These are phyloP conservation scores for Thecaphora thlaspeos DNA, from an alignment of 1,284 basidiomycete genomes.

Conservation along the genomic window DNA sequence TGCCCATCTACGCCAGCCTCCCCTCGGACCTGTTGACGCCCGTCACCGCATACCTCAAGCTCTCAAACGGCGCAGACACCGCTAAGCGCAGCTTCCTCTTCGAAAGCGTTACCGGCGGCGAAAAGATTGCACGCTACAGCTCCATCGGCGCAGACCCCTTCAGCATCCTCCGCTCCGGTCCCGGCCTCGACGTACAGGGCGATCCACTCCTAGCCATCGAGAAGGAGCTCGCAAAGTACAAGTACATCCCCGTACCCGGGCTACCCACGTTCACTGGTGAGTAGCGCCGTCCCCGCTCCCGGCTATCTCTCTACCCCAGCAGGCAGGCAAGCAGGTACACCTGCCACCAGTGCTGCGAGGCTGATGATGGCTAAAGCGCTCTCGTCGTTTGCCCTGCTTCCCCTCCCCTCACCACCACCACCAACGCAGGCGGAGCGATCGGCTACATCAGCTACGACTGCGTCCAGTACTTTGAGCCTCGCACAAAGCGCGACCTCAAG, in stretches of 20 bases:
- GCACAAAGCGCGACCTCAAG: constrained; percentile 65
- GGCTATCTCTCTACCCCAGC: no score
- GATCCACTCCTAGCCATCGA: constrained; percentile 85
- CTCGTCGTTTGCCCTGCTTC: no score
- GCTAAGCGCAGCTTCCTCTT: constrained; percentile 49
- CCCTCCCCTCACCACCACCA: neutral
- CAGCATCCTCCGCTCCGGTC: constrained; percentile 86
- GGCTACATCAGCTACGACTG: constrained; percentile 97
- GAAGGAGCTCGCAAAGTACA: constrained; percentile 79
- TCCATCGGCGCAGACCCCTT: constrained; percentile 95
- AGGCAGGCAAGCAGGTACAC: no score
- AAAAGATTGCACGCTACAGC: constrained; percentile 87
- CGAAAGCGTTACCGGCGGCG: constrained; percentile 74
- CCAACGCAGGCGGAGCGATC: constrained; percentile 75
- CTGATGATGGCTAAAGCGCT: no score
- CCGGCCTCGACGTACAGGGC: constrained; percentile 75
- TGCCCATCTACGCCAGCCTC: constrained; percentile 87
- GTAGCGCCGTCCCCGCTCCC: no score
- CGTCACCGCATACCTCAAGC: constrained; percentile 90
- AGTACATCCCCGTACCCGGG: constrained; percentile 86
- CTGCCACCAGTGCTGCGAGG: no score
- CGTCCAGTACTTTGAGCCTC: constrained; percentile 84
- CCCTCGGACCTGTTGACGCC: constrained; percentile 96
- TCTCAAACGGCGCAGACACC: constrained; percentile 82
- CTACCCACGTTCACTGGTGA: constrained; percentile 79